Evolutionary conservation across 768 basidiomycete species (phyloP), one percentile per base, ranked within the genome.

Genomic region (Serpula lacrymans): DNA sequence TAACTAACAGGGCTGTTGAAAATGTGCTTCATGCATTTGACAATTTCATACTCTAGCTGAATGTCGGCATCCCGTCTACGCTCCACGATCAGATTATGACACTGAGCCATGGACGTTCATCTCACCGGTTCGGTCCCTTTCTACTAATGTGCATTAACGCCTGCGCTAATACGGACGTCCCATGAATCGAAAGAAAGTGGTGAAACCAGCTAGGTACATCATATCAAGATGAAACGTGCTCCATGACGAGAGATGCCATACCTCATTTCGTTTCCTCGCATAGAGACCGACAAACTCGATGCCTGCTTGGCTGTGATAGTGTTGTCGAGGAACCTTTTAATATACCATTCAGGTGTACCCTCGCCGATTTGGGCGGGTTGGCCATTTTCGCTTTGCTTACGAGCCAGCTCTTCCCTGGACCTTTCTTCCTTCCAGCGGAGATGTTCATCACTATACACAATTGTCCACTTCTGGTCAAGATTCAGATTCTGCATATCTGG

Each of bases 291-390:
- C 33, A 98, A 67, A 42, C 85, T 80, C 16, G 74, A 70, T 8
- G 88, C 87, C 47, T 92, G 82, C 62, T 89, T 88, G 29, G 80
- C 65, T 1, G 84, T 92, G 36, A 96, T 81, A 2, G 86, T 86
- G 44, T 80, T 80, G 55, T 94, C 87, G 55, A 97, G 70, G 58
- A 96, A 90, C 62, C 84, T 90, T 61, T 83, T 79, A 48, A 98
- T 80, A 57, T 92, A 97, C 86, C 87, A 96, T 59, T 96, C 88
- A 1, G 94, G 92, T 7, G 86, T 80, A 46, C 85, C 83, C 40
- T 80, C 77, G 16, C 77, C 62, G 16, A 78, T 72, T 16, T 72
- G 59, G 5, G 66, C 62, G 6, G 77, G 50, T 40, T 78, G 77
- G 5, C 82, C 80, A 3, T 70, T 56, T 47, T 85, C 84, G 5